These are phyloP conservation scores for Starmerella lactis-condensi DNA, from an alignment of 805 yeast genomes.

Conservation along the genomic window DNA sequence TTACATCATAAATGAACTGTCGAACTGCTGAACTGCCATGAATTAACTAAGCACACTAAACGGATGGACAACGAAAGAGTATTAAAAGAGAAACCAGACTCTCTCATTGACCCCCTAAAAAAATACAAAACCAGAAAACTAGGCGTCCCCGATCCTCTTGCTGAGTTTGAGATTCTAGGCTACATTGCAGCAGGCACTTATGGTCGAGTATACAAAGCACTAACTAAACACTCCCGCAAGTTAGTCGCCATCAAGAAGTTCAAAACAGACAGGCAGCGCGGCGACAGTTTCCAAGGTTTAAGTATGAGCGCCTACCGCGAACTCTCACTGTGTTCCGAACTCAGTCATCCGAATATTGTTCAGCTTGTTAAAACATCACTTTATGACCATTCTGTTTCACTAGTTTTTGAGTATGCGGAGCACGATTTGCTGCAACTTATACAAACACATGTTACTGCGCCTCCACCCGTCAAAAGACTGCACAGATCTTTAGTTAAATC, in stretches of 20 bases:
- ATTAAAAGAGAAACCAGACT: slow-evolving; percentile 1
- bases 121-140: slow-evolving; percentile 39
- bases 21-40: too few relatives aligned
- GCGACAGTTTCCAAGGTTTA: slow-evolving; percentile 74
- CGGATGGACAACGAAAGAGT: too few relatives aligned
- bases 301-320: slow-evolving; percentile 93
- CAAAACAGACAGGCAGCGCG: slow-evolving; percentile 85
- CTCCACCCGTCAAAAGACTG: slow-evolving; percentile 23
- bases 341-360: slow-evolving; percentile 62
- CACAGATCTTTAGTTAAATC: slow-evolving; percentile 64
- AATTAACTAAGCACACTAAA: too few relatives aligned
- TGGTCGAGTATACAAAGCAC: slow-evolving; percentile 85
- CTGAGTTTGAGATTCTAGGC: slow-evolving; percentile 73
- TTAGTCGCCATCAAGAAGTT: slow-evolving; percentile 73
- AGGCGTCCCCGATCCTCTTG: slow-evolving; percentile 53
- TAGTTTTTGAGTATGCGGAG: slow-evolving; percentile 93
- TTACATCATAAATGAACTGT: too few relatives aligned
- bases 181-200: slow-evolving; percentile 98
- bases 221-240: slow-evolving; percentile 9
- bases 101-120: slow-evolving; percentile 23
- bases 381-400: slow-evolving; percentile 76
- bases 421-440: slow-evolving; percentile 87
- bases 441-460: slow-evolving; percentile 66
- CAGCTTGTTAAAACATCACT: slow-evolving; percentile 63
- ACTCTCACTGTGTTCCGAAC: slow-evolving; percentile 83